Conservation (phyloP, 2,329 filamentous ascomycete species). For the Ophiostoma novo-ulmi region DNA sequence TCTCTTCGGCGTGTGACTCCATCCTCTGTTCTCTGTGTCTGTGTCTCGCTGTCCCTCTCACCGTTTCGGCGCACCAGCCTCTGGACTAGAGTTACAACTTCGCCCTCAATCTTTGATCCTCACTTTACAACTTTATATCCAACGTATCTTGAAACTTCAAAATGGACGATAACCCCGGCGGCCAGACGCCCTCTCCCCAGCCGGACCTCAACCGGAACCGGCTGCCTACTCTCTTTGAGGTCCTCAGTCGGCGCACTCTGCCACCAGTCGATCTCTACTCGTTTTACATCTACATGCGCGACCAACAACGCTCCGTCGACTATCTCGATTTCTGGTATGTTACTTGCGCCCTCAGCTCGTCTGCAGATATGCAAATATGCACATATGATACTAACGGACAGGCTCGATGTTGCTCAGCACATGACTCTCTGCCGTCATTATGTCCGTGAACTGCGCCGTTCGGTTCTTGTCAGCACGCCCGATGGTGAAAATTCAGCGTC, state of each 20-base stretch:
- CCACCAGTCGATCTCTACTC: slow-evolving; percentile 96
- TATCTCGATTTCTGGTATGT: slow-evolving; percentile 95
- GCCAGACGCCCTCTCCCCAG: slow-evolving; percentile 47
- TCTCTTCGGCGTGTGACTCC: background rate
- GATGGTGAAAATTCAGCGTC: slow-evolving; percentile 74
- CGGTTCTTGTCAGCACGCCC: slow-evolving; percentile 86
- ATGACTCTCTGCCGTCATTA: slow-evolving; percentile 97
- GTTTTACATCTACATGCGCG: slow-evolving; percentile 99
- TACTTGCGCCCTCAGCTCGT: too few relatives aligned
- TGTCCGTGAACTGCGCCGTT: slow-evolving; percentile 88
- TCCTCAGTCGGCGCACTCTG: slow-evolving; percentile 86
- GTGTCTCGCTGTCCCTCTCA: background rate
- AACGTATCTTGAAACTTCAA: background rate
- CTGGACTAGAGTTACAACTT: background rate
- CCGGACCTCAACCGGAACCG: slow-evolving; percentile 68
- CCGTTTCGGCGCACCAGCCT: background rate
- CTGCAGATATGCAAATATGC: background rate
- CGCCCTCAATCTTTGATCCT: background rate
- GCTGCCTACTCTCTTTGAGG: slow-evolving; percentile 91
- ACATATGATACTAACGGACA: slow-evolving; percentile 37
- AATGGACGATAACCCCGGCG: slow-evolving; percentile 9
- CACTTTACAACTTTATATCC: background rate
- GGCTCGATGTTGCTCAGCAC: slow-evolving; percentile 98
- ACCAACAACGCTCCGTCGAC: slow-evolving; percentile 95
- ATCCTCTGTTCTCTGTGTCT: background rate